These are phyloP conservation scores for Mallotus nudiflorus DNA, from an alignment of 345 rosid genomes.

Conservation along the genomic window DNA sequence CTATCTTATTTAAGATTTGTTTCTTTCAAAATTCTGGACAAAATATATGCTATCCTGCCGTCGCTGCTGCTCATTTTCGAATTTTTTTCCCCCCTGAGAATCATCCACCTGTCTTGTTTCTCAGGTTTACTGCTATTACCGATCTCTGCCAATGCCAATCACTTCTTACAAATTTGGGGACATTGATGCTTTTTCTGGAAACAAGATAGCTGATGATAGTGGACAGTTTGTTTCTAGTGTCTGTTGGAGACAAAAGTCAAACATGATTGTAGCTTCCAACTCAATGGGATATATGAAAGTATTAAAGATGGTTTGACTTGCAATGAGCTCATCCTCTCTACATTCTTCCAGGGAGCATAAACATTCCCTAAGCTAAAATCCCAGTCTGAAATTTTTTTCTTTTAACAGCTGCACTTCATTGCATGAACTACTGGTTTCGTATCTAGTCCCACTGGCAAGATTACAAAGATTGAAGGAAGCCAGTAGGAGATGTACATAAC, in stretches of 20 bases:
- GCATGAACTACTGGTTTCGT: neutral
- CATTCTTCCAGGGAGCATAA: neutral
- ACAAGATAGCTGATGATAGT: constrained; percentile 7
- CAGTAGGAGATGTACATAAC: neutral
- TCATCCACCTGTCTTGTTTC: neutral
- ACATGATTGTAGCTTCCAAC: constrained; percentile 24
- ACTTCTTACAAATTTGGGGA: constrained; percentile 22
- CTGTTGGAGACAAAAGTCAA: constrained; percentile 22
- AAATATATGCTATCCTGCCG: neutral
- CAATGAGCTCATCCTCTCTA: neutral
- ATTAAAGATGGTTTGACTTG: constrained; percentile 14
- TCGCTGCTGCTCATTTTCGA: neutral
- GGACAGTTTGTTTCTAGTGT: constrained; percentile 29
- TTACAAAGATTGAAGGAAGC: neutral
- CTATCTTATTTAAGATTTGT: neutral
- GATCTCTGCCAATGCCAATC: constrained; percentile 24
- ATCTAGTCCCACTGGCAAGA: neutral
- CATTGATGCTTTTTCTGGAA: constrained; percentile 15
- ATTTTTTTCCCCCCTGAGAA: too few relatives aligned
- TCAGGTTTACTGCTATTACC: constrained; percentile 21
- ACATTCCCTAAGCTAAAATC: neutral
- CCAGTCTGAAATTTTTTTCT: neutral
- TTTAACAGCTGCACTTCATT: neutral
- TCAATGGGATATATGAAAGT: constrained; percentile 20
- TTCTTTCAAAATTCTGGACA: neutral